Percentiles rank a stretch among this genome's conserved stretches.
phyloP scores from a whole-genome alignment of 441 rosid genomes.

The Adansonia rubrostipa region DNA sequence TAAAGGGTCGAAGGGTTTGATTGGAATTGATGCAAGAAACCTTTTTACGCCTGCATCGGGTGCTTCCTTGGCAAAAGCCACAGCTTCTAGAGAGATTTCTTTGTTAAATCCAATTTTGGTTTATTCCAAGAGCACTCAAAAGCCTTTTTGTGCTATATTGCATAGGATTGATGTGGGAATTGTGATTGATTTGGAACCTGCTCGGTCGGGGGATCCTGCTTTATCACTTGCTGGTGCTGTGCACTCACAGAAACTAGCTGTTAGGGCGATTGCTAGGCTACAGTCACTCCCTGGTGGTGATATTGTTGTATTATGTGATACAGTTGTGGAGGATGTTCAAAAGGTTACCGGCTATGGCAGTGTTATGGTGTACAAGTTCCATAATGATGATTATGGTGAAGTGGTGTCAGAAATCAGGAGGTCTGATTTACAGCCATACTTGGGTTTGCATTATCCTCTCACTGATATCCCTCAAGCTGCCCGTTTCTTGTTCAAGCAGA shows the following conservation, averaged over 20 bases:
- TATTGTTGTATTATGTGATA: constrained; percentile 68
- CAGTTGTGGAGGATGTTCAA: constrained; percentile 81
- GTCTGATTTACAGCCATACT: constrained; percentile 79
- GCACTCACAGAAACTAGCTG: constrained; percentile 84
- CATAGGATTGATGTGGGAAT: constrained; percentile 77
- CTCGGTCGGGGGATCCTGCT: constrained; percentile 55
- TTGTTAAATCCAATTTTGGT: constrained; percentile 70
- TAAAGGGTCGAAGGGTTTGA: constrained; percentile 41
- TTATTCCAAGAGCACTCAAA: constrained; percentile 52
- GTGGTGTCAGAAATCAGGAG: constrained; percentile 80
- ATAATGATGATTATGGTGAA: constrained; percentile 86
- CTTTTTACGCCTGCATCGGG: constrained; percentile 60
- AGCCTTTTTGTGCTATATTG: constrained; percentile 73
- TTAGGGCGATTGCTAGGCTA: constrained; percentile 71
- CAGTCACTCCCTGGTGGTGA: constrained; percentile 82
- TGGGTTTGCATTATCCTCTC: constrained; percentile 86
- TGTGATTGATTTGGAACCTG: constrained; percentile 87
- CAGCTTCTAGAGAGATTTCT: constrained; percentile 61
- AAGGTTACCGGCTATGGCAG: constrained; percentile 83
- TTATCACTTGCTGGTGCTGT: constrained; percentile 73
- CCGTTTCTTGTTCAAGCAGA: constrained; percentile 80
- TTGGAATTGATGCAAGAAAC: constrained; percentile 71
- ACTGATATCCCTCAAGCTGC: constrained; percentile 85
- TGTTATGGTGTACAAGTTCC: constrained; percentile 83
- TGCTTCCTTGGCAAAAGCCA: constrained; percentile 64